phyloP scores from a whole-genome alignment of 495 filamentous ascomycete species.

The Elasticomyces elasticus region DNA sequence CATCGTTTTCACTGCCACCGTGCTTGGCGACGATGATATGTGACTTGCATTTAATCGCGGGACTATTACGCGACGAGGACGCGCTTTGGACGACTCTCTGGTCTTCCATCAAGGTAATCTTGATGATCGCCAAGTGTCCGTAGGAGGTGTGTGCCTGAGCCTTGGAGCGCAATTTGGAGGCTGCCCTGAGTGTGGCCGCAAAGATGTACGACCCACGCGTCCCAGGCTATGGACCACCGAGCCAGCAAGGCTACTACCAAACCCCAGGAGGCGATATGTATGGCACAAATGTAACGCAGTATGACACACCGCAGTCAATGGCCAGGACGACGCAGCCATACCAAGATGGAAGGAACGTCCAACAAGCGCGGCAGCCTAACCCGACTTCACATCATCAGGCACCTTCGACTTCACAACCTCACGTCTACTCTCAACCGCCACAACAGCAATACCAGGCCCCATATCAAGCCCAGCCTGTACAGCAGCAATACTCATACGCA shows the following conservation, averaged over 20 bases:
- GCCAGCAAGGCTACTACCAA: neutral
- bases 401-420: constrained; percentile 3
- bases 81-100: too few species aligned
- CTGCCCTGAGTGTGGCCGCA: too few species aligned
- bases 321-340: neutral
- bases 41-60: neutral
- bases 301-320: neutral
- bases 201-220: too few species aligned
- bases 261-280: neutral
- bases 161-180: too few species aligned
- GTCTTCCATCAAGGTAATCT: too few species aligned
- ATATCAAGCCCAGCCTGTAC: neutral
- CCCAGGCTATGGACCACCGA: neutral
- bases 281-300: neutral
- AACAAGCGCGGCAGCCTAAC: neutral
- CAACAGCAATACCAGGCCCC: neutral
- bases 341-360: neutral
- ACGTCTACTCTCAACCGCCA: neutral
- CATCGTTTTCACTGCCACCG: neutral
- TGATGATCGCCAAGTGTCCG: too few species aligned
- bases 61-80: neutral
- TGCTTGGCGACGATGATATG: neutral
- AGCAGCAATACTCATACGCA: neutral
- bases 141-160: too few species aligned
- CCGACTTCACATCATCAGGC: neutral